A percentile compares a stretch with the other conserved stretches of the same genome.
Conservation (phyloP, 768 basidiomycete species). For the Gautieria morchelliformis region DNA sequence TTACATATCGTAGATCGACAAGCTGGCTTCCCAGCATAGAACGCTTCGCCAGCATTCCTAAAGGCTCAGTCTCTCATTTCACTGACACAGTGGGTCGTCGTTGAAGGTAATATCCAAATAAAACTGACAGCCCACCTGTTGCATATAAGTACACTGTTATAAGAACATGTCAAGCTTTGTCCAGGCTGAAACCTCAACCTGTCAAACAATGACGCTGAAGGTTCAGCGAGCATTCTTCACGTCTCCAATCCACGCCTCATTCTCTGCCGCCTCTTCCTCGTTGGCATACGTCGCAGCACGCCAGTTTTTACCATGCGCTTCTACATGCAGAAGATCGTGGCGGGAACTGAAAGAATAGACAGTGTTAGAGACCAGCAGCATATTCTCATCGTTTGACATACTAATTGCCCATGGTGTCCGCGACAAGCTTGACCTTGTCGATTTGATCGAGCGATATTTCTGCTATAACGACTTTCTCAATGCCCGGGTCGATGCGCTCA, state of each 20-base stretch:
- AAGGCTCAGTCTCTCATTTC: neutral
- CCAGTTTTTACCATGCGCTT: neutral
- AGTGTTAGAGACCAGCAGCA: neutral
- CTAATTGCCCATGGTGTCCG: slow-evolving; percentile 1
- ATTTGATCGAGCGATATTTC: neutral
- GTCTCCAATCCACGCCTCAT: neutral
- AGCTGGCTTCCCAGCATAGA: too few relatives aligned
- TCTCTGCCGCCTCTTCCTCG: neutral
- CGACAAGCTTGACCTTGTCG: neutral
- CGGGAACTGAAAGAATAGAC: neutral
- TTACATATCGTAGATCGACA: too few relatives aligned
- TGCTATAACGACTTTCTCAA: neutral
- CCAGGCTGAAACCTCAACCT: too few relatives aligned
- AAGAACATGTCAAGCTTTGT: too few relatives aligned
- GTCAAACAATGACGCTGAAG: neutral
- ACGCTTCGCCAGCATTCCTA: neutral
- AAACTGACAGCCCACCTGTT: too few relatives aligned
- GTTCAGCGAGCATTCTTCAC: neutral
- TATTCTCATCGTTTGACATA: neutral
- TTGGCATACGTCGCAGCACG: neutral
- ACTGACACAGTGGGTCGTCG: neutral
- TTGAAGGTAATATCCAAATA: too few relatives aligned
- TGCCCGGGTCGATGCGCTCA: neutral
- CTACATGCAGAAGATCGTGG: neutral
- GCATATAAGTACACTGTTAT: too few relatives aligned